A percentile compares a stretch with the other conserved stretches of the same genome.
These are phyloP conservation scores for Arthroderma sp. DNA, from an alignment of 2,329 filamentous ascomycete species.

Conservation along the genomic window DNA sequence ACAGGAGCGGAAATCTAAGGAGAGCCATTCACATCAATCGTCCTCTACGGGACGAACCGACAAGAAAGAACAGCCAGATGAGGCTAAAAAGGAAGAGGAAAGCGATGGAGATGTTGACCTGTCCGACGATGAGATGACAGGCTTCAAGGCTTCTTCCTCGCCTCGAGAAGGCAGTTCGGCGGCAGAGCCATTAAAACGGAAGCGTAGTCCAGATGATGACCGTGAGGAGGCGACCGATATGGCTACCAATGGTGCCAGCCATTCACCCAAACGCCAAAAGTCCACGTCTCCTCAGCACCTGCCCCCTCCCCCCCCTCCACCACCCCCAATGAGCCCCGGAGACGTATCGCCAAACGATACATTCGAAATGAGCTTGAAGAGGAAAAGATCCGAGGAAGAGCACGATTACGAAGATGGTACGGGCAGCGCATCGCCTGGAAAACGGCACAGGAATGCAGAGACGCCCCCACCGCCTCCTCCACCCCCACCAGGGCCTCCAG, in stretches of 20 bases:
- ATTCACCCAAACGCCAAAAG: conserved; percentile 44
- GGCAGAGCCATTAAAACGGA: conserved; percentile 49
- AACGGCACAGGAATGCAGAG: conserved; percentile 12
- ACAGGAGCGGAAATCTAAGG: conserved; percentile 30
- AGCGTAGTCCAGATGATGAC: conserved; percentile 40
- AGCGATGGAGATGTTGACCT: conserved; percentile 24
- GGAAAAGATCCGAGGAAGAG: conserved; percentile 13
- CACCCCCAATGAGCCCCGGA: conserved; percentile 16
- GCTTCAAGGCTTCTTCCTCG: conserved; percentile 32
- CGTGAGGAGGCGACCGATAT: conserved; percentile 12
- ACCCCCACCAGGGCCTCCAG: conserved; percentile 21
- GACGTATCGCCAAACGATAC: conserved; percentile 6
- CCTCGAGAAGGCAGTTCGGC: conserved; percentile 23
- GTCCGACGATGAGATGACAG: conserved; percentile 29
- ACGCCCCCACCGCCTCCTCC: conserved; percentile 18
- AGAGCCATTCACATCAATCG: background rate
- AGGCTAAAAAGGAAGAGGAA: conserved; percentile 12
- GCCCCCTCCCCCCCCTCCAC: conserved; percentile 18
- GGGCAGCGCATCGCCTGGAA: conserved; percentile 9
- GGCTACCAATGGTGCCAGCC: conserved; percentile 29
- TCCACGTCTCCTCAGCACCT: conserved; percentile 27
- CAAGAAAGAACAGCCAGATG: background rate
- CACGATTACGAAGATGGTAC: conserved; percentile 13
- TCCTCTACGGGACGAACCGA: conserved; percentile 5
- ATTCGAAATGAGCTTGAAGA: conserved; percentile 10